Conservation (phyloP, 257 asterid species). For the Nicotiana paniculata region DNA sequence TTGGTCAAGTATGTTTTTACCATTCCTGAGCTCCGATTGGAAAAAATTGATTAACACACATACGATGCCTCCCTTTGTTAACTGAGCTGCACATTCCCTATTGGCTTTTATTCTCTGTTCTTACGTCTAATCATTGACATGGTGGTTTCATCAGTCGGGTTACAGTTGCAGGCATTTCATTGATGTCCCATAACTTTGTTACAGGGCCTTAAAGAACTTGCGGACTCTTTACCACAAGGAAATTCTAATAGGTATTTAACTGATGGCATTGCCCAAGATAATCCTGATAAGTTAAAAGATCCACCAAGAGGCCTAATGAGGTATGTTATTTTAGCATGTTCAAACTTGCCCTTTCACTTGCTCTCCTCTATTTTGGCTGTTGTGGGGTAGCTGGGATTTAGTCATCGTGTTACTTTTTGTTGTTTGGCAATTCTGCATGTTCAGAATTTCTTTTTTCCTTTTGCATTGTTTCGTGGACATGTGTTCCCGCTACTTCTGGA, state of each 20-base stretch:
- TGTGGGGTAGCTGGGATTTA: not conserved
- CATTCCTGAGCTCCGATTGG: not conserved
- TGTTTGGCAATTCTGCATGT: not conserved
- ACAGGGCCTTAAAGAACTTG: slow-evolving; percentile 72
- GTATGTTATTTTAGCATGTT: slow-evolving; percentile 18
- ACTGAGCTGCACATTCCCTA: not conserved
- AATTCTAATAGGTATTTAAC: slow-evolving; percentile 22
- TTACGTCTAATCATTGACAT: not conserved
- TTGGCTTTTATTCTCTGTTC: not conserved
- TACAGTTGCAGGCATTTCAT: not conserved
- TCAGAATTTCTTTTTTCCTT: not conserved
- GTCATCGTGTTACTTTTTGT: not conserved
- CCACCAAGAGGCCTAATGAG: slow-evolving; percentile 28
- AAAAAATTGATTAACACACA: not conserved
- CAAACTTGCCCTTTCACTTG: not conserved
- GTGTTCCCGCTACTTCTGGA: not conserved
- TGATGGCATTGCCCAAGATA: slow-evolving; percentile 31
- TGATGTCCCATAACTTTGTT: not conserved
- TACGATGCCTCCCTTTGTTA: not conserved
- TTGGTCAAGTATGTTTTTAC: not conserved
- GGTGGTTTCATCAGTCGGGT: not conserved
- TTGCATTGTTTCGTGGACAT: not conserved
- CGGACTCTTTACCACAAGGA: slow-evolving; percentile 29
- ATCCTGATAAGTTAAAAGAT: slow-evolving; percentile 22
- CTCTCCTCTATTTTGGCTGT: not conserved